Base-by-base conservation (phyloP, 306 rosid species). In the Gynostemma pentaphyllum region DNA sequence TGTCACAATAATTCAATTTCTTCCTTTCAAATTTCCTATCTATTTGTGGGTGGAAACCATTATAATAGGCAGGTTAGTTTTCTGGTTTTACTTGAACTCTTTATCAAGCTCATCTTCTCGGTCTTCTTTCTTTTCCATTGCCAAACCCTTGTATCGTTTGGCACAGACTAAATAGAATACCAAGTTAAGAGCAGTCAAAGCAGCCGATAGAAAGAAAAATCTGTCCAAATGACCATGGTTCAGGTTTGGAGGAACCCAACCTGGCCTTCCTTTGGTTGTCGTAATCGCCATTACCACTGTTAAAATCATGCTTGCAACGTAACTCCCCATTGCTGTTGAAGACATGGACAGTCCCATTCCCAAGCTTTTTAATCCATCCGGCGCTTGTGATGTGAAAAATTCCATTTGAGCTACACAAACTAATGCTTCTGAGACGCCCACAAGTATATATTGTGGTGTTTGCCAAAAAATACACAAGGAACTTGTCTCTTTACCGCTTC, bases 191-290 rank as follows among this genome's bases (percentile, higher is more conserved):
- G 78, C 75, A 7, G 84, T 68, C 45, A 82, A 51, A 64, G 39
- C 24, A 13, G 86, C 82, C 4, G 76, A 75, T 36, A 82, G 63
- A 39, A 85, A 82, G 86, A 77, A 82, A 70, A 85, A 80, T 54
- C 67, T 44, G 53, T 85, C 94, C 52, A 85, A 66, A 72, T 80
- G 94, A 62, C 94, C 89, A 2, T 78, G 67, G 27, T 85, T 85
- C 30, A 82, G 70, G 72, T 83, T 78, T 0, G 83, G 78, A 2
- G 89, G 85, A 70, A 83, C 73, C 89, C 85, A 86, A 60, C 87
- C 89, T 0, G 78, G 73, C 64, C 64, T 39, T 27, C 81, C 83
- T 22, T 74, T 55, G 28, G 45, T 63, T 16, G 85, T 41, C 1
- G 83, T 82, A 36, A 80, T 74, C 48, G 71, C 74, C 78, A 65